Conservation (phyloP, 768 basidiomycete genomes). For the Suillus bovinus region DNA sequence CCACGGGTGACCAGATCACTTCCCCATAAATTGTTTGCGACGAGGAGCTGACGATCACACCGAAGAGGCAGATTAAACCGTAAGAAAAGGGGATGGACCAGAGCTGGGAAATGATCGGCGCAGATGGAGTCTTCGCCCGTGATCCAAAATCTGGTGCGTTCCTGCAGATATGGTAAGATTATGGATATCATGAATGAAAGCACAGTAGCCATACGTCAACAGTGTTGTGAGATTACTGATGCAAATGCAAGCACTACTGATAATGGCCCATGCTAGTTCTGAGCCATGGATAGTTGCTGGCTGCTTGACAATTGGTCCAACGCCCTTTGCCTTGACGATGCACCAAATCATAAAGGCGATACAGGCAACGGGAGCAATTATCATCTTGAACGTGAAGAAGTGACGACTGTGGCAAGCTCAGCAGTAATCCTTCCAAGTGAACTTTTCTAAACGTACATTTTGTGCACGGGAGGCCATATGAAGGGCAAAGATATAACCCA, state of each 20-base stretch:
- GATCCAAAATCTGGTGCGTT: constrained; percentile 70
- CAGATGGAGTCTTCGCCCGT: constrained; percentile 48
- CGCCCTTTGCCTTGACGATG: constrained; percentile 70
- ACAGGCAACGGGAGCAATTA: constrained; percentile 63
- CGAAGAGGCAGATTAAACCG: constrained; percentile 68
- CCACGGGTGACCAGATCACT: constrained; percentile 72
- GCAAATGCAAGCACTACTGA: constrained; percentile 63
- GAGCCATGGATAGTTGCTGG: constrained; percentile 58
- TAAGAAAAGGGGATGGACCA: constrained; percentile 69
- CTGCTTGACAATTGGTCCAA: constrained; percentile 67
- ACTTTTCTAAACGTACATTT: constrained; percentile 47
- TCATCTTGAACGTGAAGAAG: constrained; percentile 72
- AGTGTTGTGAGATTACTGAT: constrained; percentile 76
- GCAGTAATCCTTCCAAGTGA: constrained; percentile 5
- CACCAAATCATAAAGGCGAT: constrained; percentile 73
- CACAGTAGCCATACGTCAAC: constrained; percentile 45
- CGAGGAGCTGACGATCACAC: constrained; percentile 75
- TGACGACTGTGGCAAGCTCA: constrained; percentile 46
- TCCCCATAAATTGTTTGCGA: constrained; percentile 69
- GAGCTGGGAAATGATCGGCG: constrained; percentile 60
- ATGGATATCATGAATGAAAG: neutral
- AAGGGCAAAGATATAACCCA: constrained; percentile 74
- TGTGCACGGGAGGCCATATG: constrained; percentile 77
- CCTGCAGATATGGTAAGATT: constrained; percentile 27
- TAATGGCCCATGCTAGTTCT: constrained; percentile 68